A percentile compares a stretch with the other conserved stretches of the same genome.
phyloP scores from a whole-genome alignment of 73 alveolate species.

The Blepharisma stoltei region DNA sequence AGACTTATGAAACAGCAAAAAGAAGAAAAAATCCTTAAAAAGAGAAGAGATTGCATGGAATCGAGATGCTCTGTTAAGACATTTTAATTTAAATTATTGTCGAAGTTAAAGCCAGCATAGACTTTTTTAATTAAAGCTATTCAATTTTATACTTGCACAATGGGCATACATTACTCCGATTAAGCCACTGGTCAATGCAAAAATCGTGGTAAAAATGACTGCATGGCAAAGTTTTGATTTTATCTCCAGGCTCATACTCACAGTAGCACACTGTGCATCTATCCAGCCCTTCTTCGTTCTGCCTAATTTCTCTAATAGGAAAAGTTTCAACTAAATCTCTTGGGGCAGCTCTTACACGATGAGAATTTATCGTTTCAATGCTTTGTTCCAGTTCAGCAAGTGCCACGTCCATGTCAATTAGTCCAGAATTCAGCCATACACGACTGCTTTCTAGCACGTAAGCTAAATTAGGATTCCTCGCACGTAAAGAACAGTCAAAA shows the following conservation, averaged over 20 bases:
- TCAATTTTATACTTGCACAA: conserved; percentile 35
- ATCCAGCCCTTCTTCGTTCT: neutral
- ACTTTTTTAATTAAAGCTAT: neutral
- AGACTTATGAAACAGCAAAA: neutral
- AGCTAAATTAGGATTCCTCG: neutral
- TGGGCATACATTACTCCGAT: conserved; percentile 41
- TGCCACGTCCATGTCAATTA: neutral
- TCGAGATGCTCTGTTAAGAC: neutral
- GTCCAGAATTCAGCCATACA: neutral
- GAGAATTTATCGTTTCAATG: neutral
- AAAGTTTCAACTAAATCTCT: too few species aligned
- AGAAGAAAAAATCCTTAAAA: neutral
- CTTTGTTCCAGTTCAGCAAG: neutral
- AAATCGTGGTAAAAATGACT: conserved; percentile 73
- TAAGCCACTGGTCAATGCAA: conserved; percentile 84
- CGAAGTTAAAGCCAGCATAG: too few species aligned
- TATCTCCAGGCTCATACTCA: conserved; percentile 10
- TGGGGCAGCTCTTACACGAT: too few species aligned
- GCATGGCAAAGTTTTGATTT: neutral
- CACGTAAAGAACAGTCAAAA: neutral
- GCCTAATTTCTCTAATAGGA: too few species aligned
- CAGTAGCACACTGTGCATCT: neutral
- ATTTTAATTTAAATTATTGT: too few species aligned
- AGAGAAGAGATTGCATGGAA: neutral
- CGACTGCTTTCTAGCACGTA: neutral